These are phyloP conservation scores for Kwoniella bestiolae DNA, from an alignment of 768 basidiomycete species.

Conservation along the genomic window DNA sequence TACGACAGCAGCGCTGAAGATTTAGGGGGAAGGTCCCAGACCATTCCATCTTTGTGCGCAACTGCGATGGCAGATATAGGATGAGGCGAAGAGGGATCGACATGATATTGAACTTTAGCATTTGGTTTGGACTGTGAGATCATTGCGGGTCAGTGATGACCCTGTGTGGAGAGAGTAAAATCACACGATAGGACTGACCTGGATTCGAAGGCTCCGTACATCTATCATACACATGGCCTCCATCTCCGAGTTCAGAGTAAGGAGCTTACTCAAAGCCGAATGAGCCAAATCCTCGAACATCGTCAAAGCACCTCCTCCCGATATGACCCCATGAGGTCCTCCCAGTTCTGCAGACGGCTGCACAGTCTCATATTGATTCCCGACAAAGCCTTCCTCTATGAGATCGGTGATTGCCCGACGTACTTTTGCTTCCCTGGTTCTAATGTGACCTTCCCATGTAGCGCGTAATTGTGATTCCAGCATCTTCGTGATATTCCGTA, in stretches of 20 bases:
- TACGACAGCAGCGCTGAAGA: not conserved
- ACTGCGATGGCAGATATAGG: not conserved
- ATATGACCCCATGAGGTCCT: not conserved
- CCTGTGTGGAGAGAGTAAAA: not conserved
- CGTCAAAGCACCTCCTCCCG: not conserved
- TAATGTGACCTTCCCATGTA: constrained; percentile 45
- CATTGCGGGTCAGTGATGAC: no score
- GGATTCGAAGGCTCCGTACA: not conserved
- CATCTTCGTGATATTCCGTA: constrained; percentile 33
- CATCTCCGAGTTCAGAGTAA: constrained; percentile 1
- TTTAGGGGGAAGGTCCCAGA: not conserved
- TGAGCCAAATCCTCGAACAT: constrained; percentile 19
- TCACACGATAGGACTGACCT: not conserved
- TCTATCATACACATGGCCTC: constrained; percentile 16
- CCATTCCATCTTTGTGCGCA: not conserved
- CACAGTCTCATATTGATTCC: constrained; percentile 3
- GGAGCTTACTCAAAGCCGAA: constrained; percentile 7
- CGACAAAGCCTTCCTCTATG: constrained; percentile 36
- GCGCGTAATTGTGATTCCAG: constrained; percentile 41
- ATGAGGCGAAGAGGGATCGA: constrained; percentile 5
- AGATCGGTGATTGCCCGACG: constrained; percentile 36
- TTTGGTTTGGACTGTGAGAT: not conserved
- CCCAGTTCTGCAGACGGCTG: not conserved
- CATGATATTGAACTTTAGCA: not conserved
- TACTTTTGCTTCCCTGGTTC: constrained; percentile 36